Evolutionary conservation across 1,284 basidiomycete species (phyloP).

Genomic region (Heliocybe sulcata): DNA sequence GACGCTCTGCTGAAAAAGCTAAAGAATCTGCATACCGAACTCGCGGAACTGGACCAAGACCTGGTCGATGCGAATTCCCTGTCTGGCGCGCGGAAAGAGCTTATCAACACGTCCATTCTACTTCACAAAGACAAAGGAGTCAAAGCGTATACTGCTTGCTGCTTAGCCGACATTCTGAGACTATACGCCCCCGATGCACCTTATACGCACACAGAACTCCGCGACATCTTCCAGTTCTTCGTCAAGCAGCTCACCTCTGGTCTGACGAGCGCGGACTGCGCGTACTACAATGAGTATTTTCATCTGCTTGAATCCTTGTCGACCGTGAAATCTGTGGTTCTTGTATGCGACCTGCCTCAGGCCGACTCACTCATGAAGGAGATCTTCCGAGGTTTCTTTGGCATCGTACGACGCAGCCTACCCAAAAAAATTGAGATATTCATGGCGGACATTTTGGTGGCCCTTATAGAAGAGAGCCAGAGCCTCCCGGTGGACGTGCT

Average conservation of each 20-base stretch:
- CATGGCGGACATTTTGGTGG: conserved; percentile 84
- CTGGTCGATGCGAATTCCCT: conserved; percentile 72
- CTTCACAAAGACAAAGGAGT: conserved; percentile 94
- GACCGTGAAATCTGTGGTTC: conserved; percentile 90
- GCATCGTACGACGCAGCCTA: conserved; percentile 73
- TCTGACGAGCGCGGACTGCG: conserved; percentile 62
- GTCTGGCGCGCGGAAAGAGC: conserved; percentile 64
- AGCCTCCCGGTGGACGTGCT: conserved; percentile 73
- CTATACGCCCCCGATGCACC: conserved; percentile 97
- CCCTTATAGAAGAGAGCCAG: conserved; percentile 83
- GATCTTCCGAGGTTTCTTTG: conserved; percentile 82
- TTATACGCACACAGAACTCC: conserved; percentile 81
- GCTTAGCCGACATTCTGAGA: conserved; percentile 88
- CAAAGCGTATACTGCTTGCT: conserved; percentile 91
- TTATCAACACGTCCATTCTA: conserved; percentile 75
- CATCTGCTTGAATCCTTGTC: conserved; percentile 89
- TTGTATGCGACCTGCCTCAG: conserved; percentile 86
- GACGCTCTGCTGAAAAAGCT: conserved; percentile 82
- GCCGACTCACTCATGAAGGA: conserved; percentile 82
- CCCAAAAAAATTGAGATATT: conserved; percentile 87
- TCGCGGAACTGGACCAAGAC: conserved; percentile 87
- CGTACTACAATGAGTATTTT: conserved; percentile 88
- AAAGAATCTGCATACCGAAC: conserved; percentile 74
- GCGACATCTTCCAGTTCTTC: conserved; percentile 96
- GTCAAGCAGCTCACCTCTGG: conserved; percentile 75